Conservation (phyloP, 768 basidiomycete species). For the Termitomyces sp. region DNA sequence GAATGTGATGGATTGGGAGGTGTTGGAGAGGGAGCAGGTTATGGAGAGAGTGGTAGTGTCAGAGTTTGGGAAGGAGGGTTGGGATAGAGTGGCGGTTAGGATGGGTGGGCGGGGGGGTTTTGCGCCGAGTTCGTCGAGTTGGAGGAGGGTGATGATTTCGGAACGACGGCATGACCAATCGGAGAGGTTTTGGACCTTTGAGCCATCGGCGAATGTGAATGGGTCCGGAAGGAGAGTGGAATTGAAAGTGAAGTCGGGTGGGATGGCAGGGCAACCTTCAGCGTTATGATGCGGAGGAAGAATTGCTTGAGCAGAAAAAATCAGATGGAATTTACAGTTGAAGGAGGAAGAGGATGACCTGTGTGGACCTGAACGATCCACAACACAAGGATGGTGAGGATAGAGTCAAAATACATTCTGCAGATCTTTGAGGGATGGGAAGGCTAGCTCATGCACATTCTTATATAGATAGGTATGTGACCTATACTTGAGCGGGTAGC, state of each 20-base stretch:
- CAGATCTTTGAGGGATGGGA: neutral
- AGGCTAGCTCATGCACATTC: no score
- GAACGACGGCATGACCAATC: conserved; percentile 48
- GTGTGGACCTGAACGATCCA: neutral
- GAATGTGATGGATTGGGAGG: conserved; percentile 44
- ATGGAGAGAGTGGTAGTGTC: conserved; percentile 38
- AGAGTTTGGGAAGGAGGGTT: conserved; percentile 6
- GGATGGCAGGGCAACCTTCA: neutral
- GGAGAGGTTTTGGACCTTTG: conserved; percentile 33
- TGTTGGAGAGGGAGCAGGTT: conserved; percentile 33
- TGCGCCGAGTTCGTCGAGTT: conserved; percentile 47
- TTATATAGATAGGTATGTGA: no score
- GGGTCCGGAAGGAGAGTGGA: conserved; percentile 39
- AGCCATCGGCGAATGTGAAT: conserved; percentile 45
- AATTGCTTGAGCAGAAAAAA: neutral
- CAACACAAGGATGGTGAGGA: neutral
- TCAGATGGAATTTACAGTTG: neutral
- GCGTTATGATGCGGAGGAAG: neutral
- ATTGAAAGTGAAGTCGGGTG: neutral
- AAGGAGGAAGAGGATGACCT: neutral
- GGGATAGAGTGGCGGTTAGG: conserved; percentile 39
- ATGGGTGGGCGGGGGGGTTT: conserved; percentile 41
- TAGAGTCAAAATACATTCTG: neutral
- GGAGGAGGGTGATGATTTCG: conserved; percentile 44
- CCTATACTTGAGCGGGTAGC: no score